Evolutionary conservation across 257 asterid genomes (phyloP), one percentile per base, ranked within the genome.

Genomic region (Ajuga chamaepitys): DNA sequence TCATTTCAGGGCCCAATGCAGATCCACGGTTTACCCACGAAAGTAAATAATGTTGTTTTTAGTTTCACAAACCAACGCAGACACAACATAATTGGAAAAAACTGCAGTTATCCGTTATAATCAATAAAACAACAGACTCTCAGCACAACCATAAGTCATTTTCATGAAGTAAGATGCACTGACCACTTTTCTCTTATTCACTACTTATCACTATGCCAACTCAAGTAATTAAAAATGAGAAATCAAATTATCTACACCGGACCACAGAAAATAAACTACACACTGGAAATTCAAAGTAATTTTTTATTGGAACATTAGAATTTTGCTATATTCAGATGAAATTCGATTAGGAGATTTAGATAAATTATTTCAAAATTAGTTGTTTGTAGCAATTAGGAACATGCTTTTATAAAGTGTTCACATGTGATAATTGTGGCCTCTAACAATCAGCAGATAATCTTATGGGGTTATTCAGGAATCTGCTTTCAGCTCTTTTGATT

Each of bases 211-310:
- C 25, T 24, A 37, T 51, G 26, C 4, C 47, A 30, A 74, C 55
- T 34, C 10, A 62, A 51, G 22, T 30, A 38, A 46, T 50, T 35
- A 76, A 58, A 17, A 61, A 66, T 57, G 30, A 62, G 7, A 57
- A 42, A 72, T 52, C 18, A 67, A 24, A 74, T 37, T 17, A 12
- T 14, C 44, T 38, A 35, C 7, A 62, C 62, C 10, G 26, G 42
- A 63, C 53, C 60, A 51, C 51, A 40, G 64, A 70, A 44, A 37
- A 67, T 9, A 25, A 32, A 57, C 53, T 57, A 62, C 55, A 18
- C 9, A 17, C 26, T 4, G 20, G 14, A 42, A 42, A 42, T 11
- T 16, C 12, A 16, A 42, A 18, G 12, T 42, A 11, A 42, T 13
- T 11, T 42, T 42, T 42, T 7, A 16, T 42, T 42, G 48, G 48